Percentiles rank a stretch among this genome's conserved stretches.
phyloP scores from a whole-genome alignment of 108 stramenopile species.

The Skeletonema potamos region DNA sequence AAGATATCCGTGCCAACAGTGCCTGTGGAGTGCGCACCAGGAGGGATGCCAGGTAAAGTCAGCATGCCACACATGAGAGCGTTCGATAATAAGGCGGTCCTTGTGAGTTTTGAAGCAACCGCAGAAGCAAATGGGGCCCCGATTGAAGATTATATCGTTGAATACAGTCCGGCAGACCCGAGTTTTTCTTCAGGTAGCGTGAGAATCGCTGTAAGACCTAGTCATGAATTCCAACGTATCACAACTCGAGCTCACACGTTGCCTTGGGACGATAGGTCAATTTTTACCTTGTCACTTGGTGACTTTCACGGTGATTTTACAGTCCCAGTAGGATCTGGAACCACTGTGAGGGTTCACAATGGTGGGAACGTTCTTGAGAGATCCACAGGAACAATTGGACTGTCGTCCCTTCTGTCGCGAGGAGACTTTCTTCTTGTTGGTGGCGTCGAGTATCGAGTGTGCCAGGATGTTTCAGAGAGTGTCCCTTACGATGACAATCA shows the following conservation, averaged over 20 bases:
- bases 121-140: conserved; percentile 49
- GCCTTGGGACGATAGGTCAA: conserved; percentile 47
- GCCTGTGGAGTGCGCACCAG: conserved; percentile 31
- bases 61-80: conserved; percentile 31
- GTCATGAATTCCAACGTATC: conserved; percentile 53
- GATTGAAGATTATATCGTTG: conserved; percentile 50
- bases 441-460: conserved; percentile 61
- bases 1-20: conserved; percentile 21
- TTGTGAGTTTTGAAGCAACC: conserved; percentile 45
- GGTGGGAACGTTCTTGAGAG: conserved; percentile 22
- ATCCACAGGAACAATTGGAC: conserved; percentile 30
- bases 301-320: conserved; percentile 65
- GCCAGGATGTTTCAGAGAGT: conserved; percentile 33
- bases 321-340: conserved; percentile 33
- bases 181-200: conserved; percentile 38
- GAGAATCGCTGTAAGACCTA: conserved; percentile 20
- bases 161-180: conserved; percentile 39
- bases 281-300: conserved; percentile 63
- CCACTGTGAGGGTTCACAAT: conserved; percentile 21
- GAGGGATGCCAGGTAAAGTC: conserved; percentile 37
- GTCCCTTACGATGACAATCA: conserved; percentile 36
- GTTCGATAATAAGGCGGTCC: conserved; percentile 32
- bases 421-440: conserved; percentile 61
- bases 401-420: conserved; percentile 38
- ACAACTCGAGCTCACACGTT: conserved; percentile 60